Percentiles rank a stretch among this genome's conserved stretches.
Conservation (phyloP, 1,284 basidiomycete species). For the Boletus calvinii region DNA sequence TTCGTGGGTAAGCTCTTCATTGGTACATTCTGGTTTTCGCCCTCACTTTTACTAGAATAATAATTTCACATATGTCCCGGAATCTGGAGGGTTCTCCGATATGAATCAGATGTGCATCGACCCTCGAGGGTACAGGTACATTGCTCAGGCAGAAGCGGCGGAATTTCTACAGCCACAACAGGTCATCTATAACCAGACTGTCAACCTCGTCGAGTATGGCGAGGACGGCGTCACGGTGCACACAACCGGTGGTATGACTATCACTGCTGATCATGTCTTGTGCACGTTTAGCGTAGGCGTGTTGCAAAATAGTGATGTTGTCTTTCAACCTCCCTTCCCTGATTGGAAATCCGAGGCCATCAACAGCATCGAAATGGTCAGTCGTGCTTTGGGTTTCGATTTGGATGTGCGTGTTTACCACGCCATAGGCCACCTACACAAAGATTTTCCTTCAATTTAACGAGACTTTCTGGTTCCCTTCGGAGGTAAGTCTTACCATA, state of each 20-base stretch:
- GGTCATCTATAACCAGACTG: constrained; percentile 51
- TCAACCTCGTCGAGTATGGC: constrained; percentile 50
- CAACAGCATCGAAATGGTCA: constrained; percentile 61
- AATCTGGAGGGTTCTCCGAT: constrained; percentile 58
- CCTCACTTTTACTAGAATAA: constrained; percentile 45
- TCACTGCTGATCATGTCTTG: constrained; percentile 54
- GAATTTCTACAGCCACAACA: constrained; percentile 50
- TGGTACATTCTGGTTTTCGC: background rate
- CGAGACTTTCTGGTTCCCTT: constrained; percentile 67
- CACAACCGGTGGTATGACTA: constrained; percentile 42
- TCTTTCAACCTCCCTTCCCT: constrained; percentile 55
- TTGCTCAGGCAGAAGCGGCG: constrained; percentile 55
- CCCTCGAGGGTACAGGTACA: constrained; percentile 57
- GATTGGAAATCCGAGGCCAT: constrained; percentile 68
- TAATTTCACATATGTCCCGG: constrained; percentile 62
- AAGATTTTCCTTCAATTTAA: constrained; percentile 71
- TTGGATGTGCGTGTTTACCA: background rate
- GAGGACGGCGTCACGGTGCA: constrained; percentile 44
- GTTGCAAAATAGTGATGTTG: constrained; percentile 60
- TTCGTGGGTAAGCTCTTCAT: constrained; percentile 47
- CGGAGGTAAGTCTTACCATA: constrained; percentile 43
- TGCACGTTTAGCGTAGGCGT: constrained; percentile 66
- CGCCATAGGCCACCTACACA: constrained; percentile 53
- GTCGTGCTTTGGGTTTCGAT: constrained; percentile 2
- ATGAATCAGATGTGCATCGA: constrained; percentile 57